Base-by-base conservation (phyloP, 768 basidiomycete genomes). In the Thelephora aurantiotincta region DNA sequence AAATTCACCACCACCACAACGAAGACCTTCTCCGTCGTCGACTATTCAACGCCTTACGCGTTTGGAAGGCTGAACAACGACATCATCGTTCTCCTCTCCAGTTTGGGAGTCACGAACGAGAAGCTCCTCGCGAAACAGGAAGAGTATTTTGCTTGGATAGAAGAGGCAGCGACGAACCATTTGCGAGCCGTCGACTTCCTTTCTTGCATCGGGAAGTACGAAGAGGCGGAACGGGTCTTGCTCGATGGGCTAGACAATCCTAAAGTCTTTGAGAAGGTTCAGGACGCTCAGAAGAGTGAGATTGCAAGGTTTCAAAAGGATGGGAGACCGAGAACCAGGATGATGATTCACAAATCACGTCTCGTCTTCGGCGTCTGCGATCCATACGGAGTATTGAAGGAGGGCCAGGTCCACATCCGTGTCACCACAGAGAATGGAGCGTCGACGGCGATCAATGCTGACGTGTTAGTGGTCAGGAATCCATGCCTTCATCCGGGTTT, bases 21-120 rank as follows among this genome's bases (percentile, higher is more conserved):
- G 50, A 64, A 68, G 36, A 80, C 78, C 0, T 81, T 82, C 60
- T 81, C 80, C 0, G 74, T 82, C 35, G 79, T 82, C 6, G 76
- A 73, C 30, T 67, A 75, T 54, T 81, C 81, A 2, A 69, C 65
- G 44, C 80, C 79, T 1, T 82, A 77, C 46, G 64, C 76, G 0
- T 82, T 78, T 52, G 79, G 75, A 0, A 70, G 80, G 5, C 65
- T 83, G 26, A 83, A 83, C 57, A 80, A 80, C 58, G 80, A 82
- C 47, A 72, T 82, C 55, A 75, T 82, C 14, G 74, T 77, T 30
- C 73, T 82, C 6, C 66, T 82, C 3, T 74, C 77, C 1, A 76
- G 77, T 47, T 71, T 83, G 5, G 80, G 80, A 0, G 64, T 82
- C 41, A 65, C 73, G 1, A 67, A 72, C 48, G 76, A 77, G 44